phyloP scores from a whole-genome alignment of 768 basidiomycete genomes.

The Lactifluus subvellereus region DNA sequence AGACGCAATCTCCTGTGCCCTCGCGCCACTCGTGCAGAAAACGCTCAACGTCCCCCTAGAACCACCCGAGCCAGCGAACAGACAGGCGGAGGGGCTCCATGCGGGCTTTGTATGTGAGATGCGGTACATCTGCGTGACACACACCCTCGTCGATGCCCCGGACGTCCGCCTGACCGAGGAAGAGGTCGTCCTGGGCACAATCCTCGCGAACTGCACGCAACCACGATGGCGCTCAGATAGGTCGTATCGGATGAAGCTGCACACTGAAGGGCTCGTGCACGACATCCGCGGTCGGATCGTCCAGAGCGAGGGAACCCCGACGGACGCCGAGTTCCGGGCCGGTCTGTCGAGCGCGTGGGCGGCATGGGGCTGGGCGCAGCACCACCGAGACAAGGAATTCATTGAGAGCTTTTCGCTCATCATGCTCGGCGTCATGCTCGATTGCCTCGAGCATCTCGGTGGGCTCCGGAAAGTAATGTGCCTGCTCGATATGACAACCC shows the following conservation, averaged over 20 bases:
- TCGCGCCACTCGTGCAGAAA: neutral
- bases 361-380: conserved; percentile 24
- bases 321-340: neutral
- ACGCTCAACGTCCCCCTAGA: neutral
- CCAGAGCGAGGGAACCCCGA: neutral
- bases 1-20: conserved; percentile 2
- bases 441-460: neutral
- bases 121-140: neutral
- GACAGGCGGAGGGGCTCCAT: neutral
- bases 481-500: neutral
- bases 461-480: neutral
- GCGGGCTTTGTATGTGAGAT: neutral
- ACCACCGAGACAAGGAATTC: conserved; percentile 27
- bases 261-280: neutral
- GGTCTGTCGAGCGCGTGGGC: neutral
- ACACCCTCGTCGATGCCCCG: neutral
- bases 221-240: neutral
- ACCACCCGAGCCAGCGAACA: neutral
- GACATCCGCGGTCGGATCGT: neutral
- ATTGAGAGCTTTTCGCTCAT: conserved; percentile 6
- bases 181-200: neutral
- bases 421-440: conserved; percentile 3
- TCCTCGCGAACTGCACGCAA: neutral
- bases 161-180: neutral
- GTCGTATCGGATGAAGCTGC: neutral